phyloP scores from a whole-genome alignment of 2,329 filamentous ascomycete genomes.

The Colletotrichum musae region DNA sequence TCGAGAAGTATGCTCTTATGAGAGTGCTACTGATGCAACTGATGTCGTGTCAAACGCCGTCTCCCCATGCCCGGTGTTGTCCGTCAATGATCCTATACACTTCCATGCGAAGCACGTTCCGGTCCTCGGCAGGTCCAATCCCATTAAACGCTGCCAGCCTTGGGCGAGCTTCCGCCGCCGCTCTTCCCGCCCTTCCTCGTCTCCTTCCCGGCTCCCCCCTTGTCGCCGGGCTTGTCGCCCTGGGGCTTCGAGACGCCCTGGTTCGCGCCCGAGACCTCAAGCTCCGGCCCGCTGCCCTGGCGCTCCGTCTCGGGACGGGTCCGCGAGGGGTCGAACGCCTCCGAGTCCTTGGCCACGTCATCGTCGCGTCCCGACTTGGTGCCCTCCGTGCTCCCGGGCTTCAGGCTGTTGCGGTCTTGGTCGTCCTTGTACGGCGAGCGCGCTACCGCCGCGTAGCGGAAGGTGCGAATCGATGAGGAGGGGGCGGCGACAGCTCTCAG shows the following conservation, averaged over 20 bases:
- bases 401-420: slow-evolving; percentile 73
- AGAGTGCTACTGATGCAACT: slow-evolving; percentile 14
- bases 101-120: neutral
- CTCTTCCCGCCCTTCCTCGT: slow-evolving; percentile 54
- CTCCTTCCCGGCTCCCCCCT: slow-evolving; percentile 50
- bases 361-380: slow-evolving; percentile 77
- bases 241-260: slow-evolving; percentile 57
- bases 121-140: neutral
- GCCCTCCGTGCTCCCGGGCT: slow-evolving; percentile 76
- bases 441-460: slow-evolving; percentile 50
- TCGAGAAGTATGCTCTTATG: slow-evolving; percentile 4
- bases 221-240: slow-evolving; percentile 53
- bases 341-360: slow-evolving; percentile 64
- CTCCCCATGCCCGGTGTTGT: slow-evolving; percentile 1
- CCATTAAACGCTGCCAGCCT: slow-evolving; percentile 46
- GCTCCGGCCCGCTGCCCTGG: slow-evolving; percentile 52
- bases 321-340: slow-evolving; percentile 78
- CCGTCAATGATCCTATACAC: slow-evolving; percentile 1
- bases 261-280: slow-evolving; percentile 63
- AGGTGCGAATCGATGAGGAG: slow-evolving; percentile 43
- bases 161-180: slow-evolving; percentile 47
- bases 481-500: neutral
- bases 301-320: slow-evolving; percentile 77
- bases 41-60: slow-evolving; percentile 5
- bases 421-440: slow-evolving; percentile 63